Base-by-base conservation (phyloP, 106 monocot genomes). In the Cymbidium sinense region DNA sequence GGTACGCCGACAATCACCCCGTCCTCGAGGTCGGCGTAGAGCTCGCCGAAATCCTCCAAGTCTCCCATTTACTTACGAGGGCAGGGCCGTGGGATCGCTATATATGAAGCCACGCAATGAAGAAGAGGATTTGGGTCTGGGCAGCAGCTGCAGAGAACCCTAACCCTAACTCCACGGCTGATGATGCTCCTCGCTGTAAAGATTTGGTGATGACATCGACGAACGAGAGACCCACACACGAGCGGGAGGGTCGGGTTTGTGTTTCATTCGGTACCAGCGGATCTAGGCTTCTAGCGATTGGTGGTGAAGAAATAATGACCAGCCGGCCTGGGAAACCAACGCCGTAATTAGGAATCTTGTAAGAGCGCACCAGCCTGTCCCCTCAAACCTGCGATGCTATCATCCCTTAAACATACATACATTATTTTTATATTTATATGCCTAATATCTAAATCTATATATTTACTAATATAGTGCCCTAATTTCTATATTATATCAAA, bases 11-110 rank as follows among this genome's bases (percentile, higher is more conserved):
- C 74, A 74, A 44, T 43, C 74, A 44, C 23, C 43, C 35, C 44
- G 43, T 27, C 74, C 25, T 74, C 74, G 4, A 74, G 74, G 44
- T 74, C 74, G 74, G 74, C 25, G 74, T 74, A 74, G 2, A 74
- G 74, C 44, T 74, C 74, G 3, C 44, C 74, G 74, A 74, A 74
- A 44, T 74, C 74, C 2, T 74, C 74, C 27, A 47, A 47, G 13
- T 74, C 74, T 43, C 11, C 74, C 74, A 74, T 74, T 44, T 43
- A 47, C 69, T 33, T 5, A 33, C 69, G 69, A 69, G 11, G 12
- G 34, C 61, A 62, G 27, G 61, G 61, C 61, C 9, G 27, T 25
- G 61, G 25, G 27, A 62, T 62, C 61, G 25, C 61, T 62, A 62
- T 62, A 62, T 7, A 62, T 62, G 23, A 62, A 62, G 61, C 61